phyloP scores from a whole-genome alignment of 495 filamentous ascomycete species.

The Aspergillus taichungensis region DNA sequence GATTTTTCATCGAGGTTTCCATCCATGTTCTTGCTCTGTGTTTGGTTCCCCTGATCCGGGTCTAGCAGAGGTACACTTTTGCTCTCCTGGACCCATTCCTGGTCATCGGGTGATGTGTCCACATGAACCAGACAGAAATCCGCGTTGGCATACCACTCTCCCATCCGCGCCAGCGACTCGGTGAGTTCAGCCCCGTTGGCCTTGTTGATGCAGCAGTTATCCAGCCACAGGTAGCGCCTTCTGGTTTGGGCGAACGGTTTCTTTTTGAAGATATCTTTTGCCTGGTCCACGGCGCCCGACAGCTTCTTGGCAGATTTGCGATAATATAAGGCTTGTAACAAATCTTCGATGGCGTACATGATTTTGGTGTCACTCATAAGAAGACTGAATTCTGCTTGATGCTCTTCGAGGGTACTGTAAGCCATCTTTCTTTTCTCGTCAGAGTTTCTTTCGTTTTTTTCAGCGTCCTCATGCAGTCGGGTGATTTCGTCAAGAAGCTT shows the following conservation, averaged over 20 bases:
- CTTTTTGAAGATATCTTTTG: conserved; percentile 25
- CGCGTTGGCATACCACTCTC: conserved; percentile 40
- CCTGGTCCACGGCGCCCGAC: conserved; percentile 19
- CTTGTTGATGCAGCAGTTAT: conserved; percentile 43
- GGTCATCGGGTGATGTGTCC: conserved; percentile 19
- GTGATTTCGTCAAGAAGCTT: too few species aligned
- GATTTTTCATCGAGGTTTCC: conserved; percentile 14
- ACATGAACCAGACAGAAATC: conserved; percentile 40
- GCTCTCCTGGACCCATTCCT: conserved; percentile 14
- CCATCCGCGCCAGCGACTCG: conserved; percentile 38
- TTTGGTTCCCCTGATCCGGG: too few species aligned
- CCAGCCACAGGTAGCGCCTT: conserved; percentile 39
- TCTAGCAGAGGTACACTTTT: too few species aligned
- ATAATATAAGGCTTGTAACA: conserved; percentile 24
- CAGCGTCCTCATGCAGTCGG: too few species aligned
- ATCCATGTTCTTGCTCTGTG: too few species aligned
- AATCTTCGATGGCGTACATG: conserved; percentile 26
- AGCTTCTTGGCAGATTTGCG: conserved; percentile 35
- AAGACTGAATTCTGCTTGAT: too few species aligned
- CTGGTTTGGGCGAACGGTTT: conserved; percentile 22
- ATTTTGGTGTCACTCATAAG: too few species aligned
- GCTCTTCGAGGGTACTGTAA: too few species aligned
- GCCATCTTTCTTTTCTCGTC: too few species aligned
- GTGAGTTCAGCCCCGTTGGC: conserved; percentile 27
- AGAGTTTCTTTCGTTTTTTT: too few species aligned